Evolutionary conservation across 441 rosid genomes (phyloP).

Genomic region (Eutrema salsugineum): DNA sequence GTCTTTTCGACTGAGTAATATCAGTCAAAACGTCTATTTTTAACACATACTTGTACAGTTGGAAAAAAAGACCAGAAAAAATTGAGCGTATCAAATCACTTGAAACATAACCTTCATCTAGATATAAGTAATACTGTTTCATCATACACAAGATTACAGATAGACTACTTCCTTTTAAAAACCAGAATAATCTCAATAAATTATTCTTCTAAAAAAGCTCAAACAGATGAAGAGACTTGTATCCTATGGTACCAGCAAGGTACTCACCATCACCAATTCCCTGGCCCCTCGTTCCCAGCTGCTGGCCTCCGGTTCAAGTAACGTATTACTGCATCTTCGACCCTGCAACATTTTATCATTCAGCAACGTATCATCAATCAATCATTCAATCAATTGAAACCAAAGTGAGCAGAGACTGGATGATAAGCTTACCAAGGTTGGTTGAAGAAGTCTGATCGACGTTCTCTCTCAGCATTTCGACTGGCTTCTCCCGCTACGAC

Average conservation of each 20-base stretch:
- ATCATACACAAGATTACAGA: slow-evolving; percentile 21
- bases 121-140: slow-evolving; percentile 3
- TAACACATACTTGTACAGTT: no score
- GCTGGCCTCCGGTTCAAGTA: slow-evolving; percentile 93
- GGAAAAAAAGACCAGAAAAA: no score
- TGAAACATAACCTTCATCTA: no score
- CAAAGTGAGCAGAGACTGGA: neutral
- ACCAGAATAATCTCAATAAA: neutral
- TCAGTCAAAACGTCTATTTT: no score
- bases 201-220: neutral
- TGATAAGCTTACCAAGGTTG: slow-evolving; percentile 83
- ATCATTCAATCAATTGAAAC: neutral
- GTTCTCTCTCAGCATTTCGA: slow-evolving; percentile 85
- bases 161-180: neutral
- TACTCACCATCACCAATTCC: slow-evolving; percentile 64
- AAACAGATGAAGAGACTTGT: slow-evolving; percentile 15
- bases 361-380: slow-evolving; percentile 14
- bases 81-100: no score
- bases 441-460: slow-evolving; percentile 83
- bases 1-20: no score
- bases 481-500: slow-evolving; percentile 81
- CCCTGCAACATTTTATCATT: slow-evolving; percentile 49
- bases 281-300: slow-evolving; percentile 76
- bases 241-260: neutral
- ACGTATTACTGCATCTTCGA: slow-evolving; percentile 94